Evolutionary conservation across 306 rosid species (phyloP).

Genomic region (Malus orientalis): DNA sequence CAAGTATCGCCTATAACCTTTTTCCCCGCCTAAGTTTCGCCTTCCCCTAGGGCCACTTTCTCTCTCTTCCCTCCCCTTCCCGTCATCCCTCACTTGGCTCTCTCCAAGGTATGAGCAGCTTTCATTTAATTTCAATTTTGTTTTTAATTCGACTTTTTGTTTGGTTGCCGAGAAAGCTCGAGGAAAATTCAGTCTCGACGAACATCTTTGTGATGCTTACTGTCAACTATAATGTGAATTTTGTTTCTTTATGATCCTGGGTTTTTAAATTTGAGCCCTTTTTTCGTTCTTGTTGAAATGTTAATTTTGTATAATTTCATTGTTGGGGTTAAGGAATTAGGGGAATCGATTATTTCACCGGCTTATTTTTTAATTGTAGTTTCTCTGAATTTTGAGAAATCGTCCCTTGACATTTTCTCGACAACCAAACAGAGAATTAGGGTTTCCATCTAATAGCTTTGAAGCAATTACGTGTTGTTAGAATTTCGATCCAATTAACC

Average conservation of each 20-base stretch:
- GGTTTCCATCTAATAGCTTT: background rate
- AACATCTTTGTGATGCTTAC: background rate
- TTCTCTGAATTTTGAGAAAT: background rate
- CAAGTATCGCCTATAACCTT: background rate
- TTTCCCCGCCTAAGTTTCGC: background rate
- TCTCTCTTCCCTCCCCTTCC: background rate
- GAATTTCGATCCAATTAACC: background rate
- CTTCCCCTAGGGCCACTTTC: background rate
- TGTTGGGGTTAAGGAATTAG: background rate
- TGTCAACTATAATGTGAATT: background rate
- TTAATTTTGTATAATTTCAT: background rate
- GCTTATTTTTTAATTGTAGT: background rate
- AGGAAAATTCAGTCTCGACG: background rate
- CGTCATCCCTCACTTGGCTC: background rate
- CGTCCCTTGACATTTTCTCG: background rate
- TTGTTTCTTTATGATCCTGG: background rate
- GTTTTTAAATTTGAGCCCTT: background rate
- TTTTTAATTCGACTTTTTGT: background rate
- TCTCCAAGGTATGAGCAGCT: background rate
- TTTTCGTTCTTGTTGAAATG: background rate
- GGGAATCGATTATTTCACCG: background rate
- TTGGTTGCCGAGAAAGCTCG: background rate
- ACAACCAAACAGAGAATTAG: conserved; percentile 18
- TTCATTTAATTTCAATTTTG: background rate
- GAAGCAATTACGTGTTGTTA: background rate